Evolutionary conservation across 345 rosid genomes (phyloP).

Genomic region (Hibiscus mutabilis): DNA sequence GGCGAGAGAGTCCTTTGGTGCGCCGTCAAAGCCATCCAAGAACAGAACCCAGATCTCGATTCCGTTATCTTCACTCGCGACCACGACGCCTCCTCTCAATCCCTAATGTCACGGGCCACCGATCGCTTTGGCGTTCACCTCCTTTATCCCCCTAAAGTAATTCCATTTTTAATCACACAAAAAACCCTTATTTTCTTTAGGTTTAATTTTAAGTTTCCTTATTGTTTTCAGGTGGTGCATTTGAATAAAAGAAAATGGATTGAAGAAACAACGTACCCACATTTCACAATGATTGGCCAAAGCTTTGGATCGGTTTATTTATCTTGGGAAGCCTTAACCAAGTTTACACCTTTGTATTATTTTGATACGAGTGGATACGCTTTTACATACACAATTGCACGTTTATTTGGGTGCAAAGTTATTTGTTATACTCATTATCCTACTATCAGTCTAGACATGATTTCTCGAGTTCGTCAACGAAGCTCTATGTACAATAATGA

Average conservation of each 20-base stretch:
- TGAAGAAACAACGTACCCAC: slow-evolving; percentile 77
- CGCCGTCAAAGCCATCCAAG: slow-evolving; percentile 86
- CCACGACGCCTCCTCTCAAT: slow-evolving; percentile 55
- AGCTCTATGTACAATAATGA: slow-evolving; percentile 80
- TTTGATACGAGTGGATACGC: slow-evolving; percentile 93
- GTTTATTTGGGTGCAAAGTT: slow-evolving; percentile 92
- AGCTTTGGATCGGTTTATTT: slow-evolving; percentile 88
- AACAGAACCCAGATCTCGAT: slow-evolving; percentile 56
- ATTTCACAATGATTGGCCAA: slow-evolving; percentile 92
- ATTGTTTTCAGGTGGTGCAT: slow-evolving; percentile 60
- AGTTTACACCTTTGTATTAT: slow-evolving; percentile 61
- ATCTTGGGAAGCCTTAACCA: slow-evolving; percentile 81
- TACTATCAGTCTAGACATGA: slow-evolving; percentile 86
- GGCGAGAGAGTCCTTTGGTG: slow-evolving; percentile 98
- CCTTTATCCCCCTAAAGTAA: slow-evolving; percentile 61
- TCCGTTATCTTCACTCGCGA: slow-evolving; percentile 76
- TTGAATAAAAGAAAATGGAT: slow-evolving; percentile 70
- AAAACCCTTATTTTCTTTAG: background rate
- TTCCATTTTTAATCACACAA: background rate
- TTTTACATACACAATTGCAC: slow-evolving; percentile 82
- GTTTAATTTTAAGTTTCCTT: background rate
- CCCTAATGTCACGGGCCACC: slow-evolving; percentile 52
- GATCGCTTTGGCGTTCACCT: slow-evolving; percentile 85
- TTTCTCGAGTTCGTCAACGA: slow-evolving; percentile 68
- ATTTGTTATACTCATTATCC: slow-evolving; percentile 93